These are phyloP conservation scores for Fusarium paranaense DNA, from an alignment of 2,329 filamentous ascomycete genomes.

Conservation along the genomic window DNA sequence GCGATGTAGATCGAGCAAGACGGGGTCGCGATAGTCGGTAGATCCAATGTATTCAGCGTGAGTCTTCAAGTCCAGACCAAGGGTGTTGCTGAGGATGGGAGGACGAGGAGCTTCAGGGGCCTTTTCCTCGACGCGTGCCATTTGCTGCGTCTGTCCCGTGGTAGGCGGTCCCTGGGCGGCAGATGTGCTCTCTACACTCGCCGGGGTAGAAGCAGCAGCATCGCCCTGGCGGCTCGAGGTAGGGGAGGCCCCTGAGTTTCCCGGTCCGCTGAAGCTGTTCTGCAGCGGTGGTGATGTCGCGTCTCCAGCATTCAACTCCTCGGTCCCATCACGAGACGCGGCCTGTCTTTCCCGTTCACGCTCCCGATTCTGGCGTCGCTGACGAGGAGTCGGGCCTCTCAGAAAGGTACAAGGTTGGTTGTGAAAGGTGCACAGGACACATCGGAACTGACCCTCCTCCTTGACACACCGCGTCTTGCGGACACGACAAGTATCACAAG, in stretches of 20 bases:
- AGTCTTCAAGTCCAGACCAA: slow-evolving; percentile 68
- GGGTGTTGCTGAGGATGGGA: slow-evolving; percentile 53
- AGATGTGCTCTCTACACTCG: slow-evolving; percentile 36
- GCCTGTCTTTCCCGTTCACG: slow-evolving; percentile 33
- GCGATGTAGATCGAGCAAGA: slow-evolving; percentile 66
- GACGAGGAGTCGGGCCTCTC: slow-evolving; percentile 49
- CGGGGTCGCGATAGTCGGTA: slow-evolving; percentile 69
- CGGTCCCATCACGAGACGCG: slow-evolving; percentile 28
- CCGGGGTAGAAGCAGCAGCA: slow-evolving; percentile 36
- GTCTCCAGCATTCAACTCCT: slow-evolving; percentile 23
- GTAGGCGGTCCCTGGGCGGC: slow-evolving; percentile 19
- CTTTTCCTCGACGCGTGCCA: slow-evolving; percentile 27
- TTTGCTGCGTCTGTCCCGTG: slow-evolving; percentile 23
- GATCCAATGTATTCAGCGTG: slow-evolving; percentile 71
- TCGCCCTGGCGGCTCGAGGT: slow-evolving; percentile 42
- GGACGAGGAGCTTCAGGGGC: slow-evolving; percentile 39
- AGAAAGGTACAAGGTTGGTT: slow-evolving; percentile 75
- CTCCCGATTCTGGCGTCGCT: slow-evolving; percentile 42
- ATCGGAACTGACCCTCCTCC: slow-evolving; percentile 68
- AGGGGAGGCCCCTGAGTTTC: slow-evolving; percentile 30
- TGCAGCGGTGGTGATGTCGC: slow-evolving; percentile 29
- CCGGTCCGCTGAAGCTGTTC: not conserved
- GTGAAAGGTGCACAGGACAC: slow-evolving; percentile 74
- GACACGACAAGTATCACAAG: slow-evolving; percentile 74
- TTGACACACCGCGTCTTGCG: slow-evolving; percentile 75